Evolutionary conservation across 1,284 basidiomycete genomes (phyloP), one percentile per base, ranked within the genome.

Genomic region (Ceratobasidium sp.): DNA sequence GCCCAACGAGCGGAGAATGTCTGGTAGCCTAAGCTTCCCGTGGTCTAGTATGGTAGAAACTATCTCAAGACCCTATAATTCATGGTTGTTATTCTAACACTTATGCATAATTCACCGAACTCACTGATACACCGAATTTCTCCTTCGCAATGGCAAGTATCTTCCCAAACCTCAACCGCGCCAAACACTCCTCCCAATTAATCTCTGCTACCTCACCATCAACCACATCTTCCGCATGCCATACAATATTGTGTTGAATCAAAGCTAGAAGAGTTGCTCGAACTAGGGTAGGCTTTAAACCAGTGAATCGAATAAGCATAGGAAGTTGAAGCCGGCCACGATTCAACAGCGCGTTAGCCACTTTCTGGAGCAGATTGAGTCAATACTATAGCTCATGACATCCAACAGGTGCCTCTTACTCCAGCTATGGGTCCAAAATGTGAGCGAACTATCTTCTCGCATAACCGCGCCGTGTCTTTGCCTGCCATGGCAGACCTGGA

Each of bases 201-300:
- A 95, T 86, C 82, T 95, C 94, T 57, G 95, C 88, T 75, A 93
- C 89, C 81, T 95, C 94, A 7, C 89, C 90, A 64, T 92, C 94
- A n/a, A 91, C 91, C 48, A 91, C 90, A 4, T 89, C 90, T 64
- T 90, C 89, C 2, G 94, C 91, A 82, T 96, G 93, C 90, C 94
- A 95, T 54, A 97, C 88, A 73, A 98, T 86, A 84, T 97, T 96
- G 84, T 99, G 97, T 84, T 99, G 97, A 33, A 97, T 89, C 71
- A 99, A 90, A 68, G 94, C 90, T 77, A 99, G 86, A 66, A 98
- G 87, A 40, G 92, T 88, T 26, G 93, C 92, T 73, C 94, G 91
- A 40, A 93, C 89, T 1, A 90, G 90, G 20, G 92, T 89, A 9
- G 91, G 88, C 82, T 91, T 91, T 56, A 86, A 77, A 28, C 81